Evolutionary conservation across 1,139 yeast species (phyloP).

Genomic region (Blastobotrys raffinosifermentans): DNA sequence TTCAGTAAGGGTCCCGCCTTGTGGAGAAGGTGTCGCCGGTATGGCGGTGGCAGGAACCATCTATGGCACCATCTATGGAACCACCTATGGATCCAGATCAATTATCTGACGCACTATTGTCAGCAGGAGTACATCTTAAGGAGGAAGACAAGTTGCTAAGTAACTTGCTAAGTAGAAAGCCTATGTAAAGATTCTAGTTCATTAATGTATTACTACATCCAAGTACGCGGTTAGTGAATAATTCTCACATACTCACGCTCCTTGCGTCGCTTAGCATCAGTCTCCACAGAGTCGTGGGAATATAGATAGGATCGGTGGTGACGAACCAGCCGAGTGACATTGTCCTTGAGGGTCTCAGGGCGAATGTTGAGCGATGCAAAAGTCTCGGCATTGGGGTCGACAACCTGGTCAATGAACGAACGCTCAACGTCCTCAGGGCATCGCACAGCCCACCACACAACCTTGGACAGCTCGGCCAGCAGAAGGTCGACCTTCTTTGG

Average conservation of each 20-base stretch:
- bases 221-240: conserved; percentile 28
- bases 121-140: too few relatives aligned
- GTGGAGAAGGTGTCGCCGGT: too few relatives aligned
- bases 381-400: conserved; percentile 57
- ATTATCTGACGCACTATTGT: too few relatives aligned
- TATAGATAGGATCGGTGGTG: conserved; percentile 33
- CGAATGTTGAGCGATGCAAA: conserved; percentile 71
- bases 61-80: too few relatives aligned
- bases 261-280: conserved; percentile 30
- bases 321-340: conserved; percentile 55
- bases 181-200: too few relatives aligned
- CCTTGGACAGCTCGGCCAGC: conserved; percentile 46
- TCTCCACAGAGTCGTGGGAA: conserved; percentile 33
- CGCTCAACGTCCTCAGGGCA: conserved; percentile 76
- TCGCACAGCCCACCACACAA: conserved; percentile 62
- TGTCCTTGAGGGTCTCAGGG: conserved; percentile 63
- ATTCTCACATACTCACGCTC: conserved; percentile 31
- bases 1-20: too few relatives aligned
- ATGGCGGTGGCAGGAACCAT: too few relatives aligned
- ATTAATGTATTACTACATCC: too few relatives aligned
- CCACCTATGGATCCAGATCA: too few relatives aligned
- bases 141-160: too few relatives aligned
- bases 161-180: too few relatives aligned
- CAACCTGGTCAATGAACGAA: conserved; percentile 60
- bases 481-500: conserved; percentile 46